A percentile compares a stretch with the other conserved stretches of the same genome.
phyloP scores from a whole-genome alignment of 306 rosid species.

The Abrus pulchellus region DNA sequence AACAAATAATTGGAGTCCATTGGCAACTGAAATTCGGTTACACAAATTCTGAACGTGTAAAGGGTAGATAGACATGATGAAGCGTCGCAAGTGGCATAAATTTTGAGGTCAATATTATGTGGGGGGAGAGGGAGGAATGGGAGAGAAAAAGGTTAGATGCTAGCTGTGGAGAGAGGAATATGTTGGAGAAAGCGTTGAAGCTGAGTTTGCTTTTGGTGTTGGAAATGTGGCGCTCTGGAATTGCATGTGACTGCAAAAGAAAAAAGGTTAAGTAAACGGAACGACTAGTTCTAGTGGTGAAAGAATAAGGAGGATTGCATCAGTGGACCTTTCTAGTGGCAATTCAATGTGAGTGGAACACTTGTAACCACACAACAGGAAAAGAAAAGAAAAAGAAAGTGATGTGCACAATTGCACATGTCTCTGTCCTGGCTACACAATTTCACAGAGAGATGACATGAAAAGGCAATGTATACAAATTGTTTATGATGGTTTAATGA shows the following conservation, averaged over 20 bases:
- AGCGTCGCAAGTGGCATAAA: background rate
- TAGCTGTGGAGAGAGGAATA: slow-evolving; percentile 39
- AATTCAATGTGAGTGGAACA: slow-evolving; percentile 46
- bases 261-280: slow-evolving; percentile 38
- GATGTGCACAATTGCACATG: slow-evolving; percentile 49
- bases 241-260: slow-evolving; percentile 1
- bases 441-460: background rate
- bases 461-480: background rate
- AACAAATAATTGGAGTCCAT: no score
- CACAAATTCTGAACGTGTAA: no score
- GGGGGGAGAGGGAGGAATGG: slow-evolving; percentile 9
- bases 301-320: slow-evolving; percentile 29
- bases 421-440: slow-evolving; percentile 6
- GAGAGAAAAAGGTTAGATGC: slow-evolving; percentile 45
- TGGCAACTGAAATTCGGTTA: no score
- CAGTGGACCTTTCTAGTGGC: slow-evolving; percentile 50
- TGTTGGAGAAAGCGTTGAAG: slow-evolving; percentile 30
- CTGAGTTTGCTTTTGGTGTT: slow-evolving; percentile 34
- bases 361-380: background rate
- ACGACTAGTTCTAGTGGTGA: slow-evolving; percentile 36
- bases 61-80: background rate
- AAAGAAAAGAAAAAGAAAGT: background rate
- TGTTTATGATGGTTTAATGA: background rate
- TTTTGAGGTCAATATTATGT: background rate
- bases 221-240: slow-evolving; percentile 11